These are phyloP conservation scores for Ophiocordyceps robertsii DNA, from an alignment of 2,329 filamentous ascomycete species.

Conservation along the genomic window DNA sequence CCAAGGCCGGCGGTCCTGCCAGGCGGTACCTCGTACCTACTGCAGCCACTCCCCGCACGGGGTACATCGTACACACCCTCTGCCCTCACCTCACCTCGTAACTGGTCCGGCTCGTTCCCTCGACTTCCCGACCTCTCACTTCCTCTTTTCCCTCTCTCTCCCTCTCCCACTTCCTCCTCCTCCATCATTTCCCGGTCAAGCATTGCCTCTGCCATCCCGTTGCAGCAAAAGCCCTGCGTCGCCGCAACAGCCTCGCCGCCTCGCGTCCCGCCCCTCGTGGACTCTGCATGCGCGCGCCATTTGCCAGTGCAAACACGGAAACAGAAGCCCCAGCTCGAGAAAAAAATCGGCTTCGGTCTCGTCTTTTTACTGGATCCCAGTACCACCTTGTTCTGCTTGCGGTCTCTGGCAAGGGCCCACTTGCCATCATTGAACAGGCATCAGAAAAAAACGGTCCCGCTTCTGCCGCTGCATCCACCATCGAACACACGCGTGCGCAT, in stretches of 20 bases:
- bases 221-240: background rate
- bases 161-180: slow-evolving; percentile 9
- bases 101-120: slow-evolving; percentile 6
- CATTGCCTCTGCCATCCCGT: slow-evolving; percentile 1
- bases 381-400: slow-evolving; percentile 11
- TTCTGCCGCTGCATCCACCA: slow-evolving; percentile 6
- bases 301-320: slow-evolving; percentile 5
- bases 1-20: background rate
- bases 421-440: slow-evolving; percentile 10
- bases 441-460: slow-evolving; percentile 9
- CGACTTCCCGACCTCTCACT: slow-evolving; percentile 8
- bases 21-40: background rate
- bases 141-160: slow-evolving; percentile 11
- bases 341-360: slow-evolving; percentile 5
- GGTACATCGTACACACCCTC: slow-evolving; percentile 1
- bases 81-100: slow-evolving; percentile 4
- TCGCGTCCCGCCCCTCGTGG: background rate
- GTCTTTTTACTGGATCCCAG: slow-evolving; percentile 7
- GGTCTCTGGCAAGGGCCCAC: slow-evolving; percentile 10
- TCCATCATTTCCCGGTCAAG: slow-evolving; percentile 4
- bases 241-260: slow-evolving; percentile 1
- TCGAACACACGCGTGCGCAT: background rate
- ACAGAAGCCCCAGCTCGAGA: slow-evolving; percentile 2
- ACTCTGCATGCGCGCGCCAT: slow-evolving; percentile 3
- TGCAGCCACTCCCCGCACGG: background rate